Evolutionary conservation across 352 stramenopile species (phyloP).

Genomic region (Globisporangium cederbergense): DNA sequence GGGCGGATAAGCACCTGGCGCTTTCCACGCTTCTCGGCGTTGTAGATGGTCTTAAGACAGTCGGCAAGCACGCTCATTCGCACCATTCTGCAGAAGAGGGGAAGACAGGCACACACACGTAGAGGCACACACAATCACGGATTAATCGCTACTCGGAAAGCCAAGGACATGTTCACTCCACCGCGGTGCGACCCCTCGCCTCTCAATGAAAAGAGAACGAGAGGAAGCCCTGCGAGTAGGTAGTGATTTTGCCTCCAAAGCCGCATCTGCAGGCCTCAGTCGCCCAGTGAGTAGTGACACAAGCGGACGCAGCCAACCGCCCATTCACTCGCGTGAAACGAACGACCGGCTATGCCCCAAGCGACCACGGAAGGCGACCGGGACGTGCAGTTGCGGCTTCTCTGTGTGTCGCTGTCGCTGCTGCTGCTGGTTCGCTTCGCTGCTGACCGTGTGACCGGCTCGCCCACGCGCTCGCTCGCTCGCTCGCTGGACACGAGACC

Average conservation of each 20-base stretch:
- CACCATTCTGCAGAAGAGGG: conserved; percentile 90
- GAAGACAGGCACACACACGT: conserved; percentile 16
- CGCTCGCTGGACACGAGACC: neutral
- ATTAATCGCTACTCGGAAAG: conserved; percentile 49
- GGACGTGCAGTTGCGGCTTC: conserved; percentile 20
- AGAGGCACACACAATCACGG: conserved; percentile 13
- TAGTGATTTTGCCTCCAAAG: conserved; percentile 63
- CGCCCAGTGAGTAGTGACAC: neutral
- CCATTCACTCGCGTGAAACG: conserved; percentile 1
- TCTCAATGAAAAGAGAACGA: conserved; percentile 16
- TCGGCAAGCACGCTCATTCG: conserved; percentile 99
- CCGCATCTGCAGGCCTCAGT: conserved; percentile 32
- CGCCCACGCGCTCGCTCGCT: conserved; percentile 3
- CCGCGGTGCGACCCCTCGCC: conserved; percentile 13
- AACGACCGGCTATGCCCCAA: neutral
- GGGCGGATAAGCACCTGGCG: conserved; percentile 98
- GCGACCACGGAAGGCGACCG: neutral
- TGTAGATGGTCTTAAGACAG: conserved; percentile 99
- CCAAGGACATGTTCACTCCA: conserved; percentile 58
- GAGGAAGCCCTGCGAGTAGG: conserved; percentile 20
- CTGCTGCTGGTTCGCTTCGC: conserved; percentile 13
- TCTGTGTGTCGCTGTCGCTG: conserved; percentile 15
- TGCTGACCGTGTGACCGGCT: neutral
- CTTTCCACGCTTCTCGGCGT: conserved; percentile 99
- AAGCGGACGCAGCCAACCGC: conserved; percentile 5